Evolutionary conservation across 495 filamentous ascomycete genomes (phyloP), one percentile per base, ranked within the genome.

Genomic region (Lasiosphaeriaceae sp.): DNA sequence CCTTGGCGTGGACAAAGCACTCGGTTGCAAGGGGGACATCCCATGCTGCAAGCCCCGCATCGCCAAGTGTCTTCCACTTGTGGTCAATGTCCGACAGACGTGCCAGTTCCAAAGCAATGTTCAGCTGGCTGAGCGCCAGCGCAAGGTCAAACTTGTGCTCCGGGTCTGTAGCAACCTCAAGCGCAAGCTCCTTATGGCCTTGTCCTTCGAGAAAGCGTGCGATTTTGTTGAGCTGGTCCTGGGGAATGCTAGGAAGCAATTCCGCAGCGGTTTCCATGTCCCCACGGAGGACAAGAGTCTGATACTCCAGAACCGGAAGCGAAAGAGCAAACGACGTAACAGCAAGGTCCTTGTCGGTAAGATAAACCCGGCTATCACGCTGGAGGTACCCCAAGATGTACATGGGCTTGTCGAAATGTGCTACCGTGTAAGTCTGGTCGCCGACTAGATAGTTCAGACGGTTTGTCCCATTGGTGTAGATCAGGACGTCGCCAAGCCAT

Each of bases 401-500:
- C 87, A 93, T 92, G 16, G 90, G 85, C 66, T 90, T 83, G 73
- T 99, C 94, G 64, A 96, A 97, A 74, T 97, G 93, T 39, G 91
- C 90, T 66, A 99, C 88, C n/a, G 94, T 96, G 80, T 97, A 96
- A 26, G 92, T 95, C 74, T 97, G 91, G 72, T 97, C 94, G 50
- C 94, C 95, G 34, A 99, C 94, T 20, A 99, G 84, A 73, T 97
- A 97, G 80, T 97, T 99, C 57, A 99, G 76, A 52, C 94, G 89
- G 81, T 97, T 97, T 23, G 92, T 96, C 63, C 84, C 86, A 77
- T 92, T 97, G 24, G 94, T 97, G 79, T 97, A 99, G 68, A 97
- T 92, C 78, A 99, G 94, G 75, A 92, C 96, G 72, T 99, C 94
- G 22, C 94, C 94, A 55, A 99, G 87, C 94, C 94, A 99, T 75